Evolutionary conservation across 2,329 filamentous ascomycete genomes (phyloP).

Genomic region (Dothidotthia symphoricarpi): DNA sequence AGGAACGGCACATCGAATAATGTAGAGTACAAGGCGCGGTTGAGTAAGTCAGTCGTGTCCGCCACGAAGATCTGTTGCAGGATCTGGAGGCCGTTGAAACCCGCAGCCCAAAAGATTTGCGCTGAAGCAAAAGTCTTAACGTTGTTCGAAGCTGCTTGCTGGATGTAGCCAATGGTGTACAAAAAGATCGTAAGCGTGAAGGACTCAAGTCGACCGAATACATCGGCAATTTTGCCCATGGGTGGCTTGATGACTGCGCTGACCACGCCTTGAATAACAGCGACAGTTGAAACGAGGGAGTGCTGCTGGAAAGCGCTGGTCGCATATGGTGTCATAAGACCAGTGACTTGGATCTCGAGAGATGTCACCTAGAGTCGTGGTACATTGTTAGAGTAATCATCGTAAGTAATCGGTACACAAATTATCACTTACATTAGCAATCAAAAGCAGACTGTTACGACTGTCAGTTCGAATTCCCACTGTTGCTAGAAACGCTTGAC

Average conservation of each 20-base stretch:
- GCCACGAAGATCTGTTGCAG: conserved; percentile 65
- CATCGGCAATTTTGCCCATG: conserved; percentile 61
- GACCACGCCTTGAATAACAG: conserved; percentile 63
- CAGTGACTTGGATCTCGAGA: conserved; percentile 64
- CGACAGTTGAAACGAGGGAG: conserved; percentile 64
- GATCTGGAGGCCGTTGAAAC: conserved; percentile 59
- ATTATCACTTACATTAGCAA: conserved; percentile 66
- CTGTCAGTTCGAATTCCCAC: conserved; percentile 11
- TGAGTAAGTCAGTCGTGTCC: conserved; percentile 57
- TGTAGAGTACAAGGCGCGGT: conserved; percentile 60
- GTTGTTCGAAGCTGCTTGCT: conserved; percentile 56
- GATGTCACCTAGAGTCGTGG: too few relatives aligned
- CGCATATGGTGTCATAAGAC: conserved; percentile 61
- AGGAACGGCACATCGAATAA: conserved; percentile 61
- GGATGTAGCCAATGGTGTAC: conserved; percentile 57
- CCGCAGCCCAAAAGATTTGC: conserved; percentile 62
- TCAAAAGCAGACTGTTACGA: conserved; percentile 46
- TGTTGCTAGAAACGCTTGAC: conserved; percentile 2
- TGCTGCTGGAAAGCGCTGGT: conserved; percentile 63
- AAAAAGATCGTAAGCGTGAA: conserved; percentile 56
- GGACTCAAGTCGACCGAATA: conserved; percentile 61
- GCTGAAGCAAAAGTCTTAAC: conserved; percentile 54
- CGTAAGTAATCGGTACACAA: too few relatives aligned
- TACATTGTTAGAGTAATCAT: too few relatives aligned
- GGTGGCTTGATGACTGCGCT: conserved; percentile 60